Percentiles rank a stretch among this genome's conserved stretches.
These are phyloP conservation scores for Fusarium agapanthi DNA, from an alignment of 2,329 filamentous ascomycete genomes.

Conservation along the genomic window DNA sequence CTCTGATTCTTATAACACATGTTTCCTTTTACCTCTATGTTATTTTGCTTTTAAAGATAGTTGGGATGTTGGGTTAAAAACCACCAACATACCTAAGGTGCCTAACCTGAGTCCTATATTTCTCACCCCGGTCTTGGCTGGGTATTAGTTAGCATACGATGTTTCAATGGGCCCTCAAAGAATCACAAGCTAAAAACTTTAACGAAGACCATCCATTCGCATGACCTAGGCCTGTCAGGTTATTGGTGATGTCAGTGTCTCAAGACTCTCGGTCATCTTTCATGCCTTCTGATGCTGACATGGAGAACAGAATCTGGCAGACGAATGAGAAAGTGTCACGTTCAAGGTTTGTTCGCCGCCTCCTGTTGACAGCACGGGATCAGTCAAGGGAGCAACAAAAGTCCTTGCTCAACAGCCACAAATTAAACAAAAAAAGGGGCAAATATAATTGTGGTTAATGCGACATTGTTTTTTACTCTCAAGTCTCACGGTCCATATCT, in stretches of 20 bases:
- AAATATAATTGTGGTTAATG: conserved; percentile 1
- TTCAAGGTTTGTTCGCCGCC: neutral
- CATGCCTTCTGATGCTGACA: conserved; percentile 20
- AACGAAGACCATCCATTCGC: conserved; percentile 17
- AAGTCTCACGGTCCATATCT: conserved; percentile 15
- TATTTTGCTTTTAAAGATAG: neutral
- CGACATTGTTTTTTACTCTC: conserved; percentile 9
- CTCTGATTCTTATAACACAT: neutral
- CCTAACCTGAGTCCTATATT: neutral
- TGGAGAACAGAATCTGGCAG: neutral
- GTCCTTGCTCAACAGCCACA: conserved; percentile 10
- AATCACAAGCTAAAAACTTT: conserved; percentile 16
- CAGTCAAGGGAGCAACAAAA: conserved; percentile 7
- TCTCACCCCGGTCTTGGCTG: neutral
- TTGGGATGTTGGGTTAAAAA: neutral
- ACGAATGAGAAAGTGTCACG: neutral
- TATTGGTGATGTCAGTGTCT: conserved; percentile 41
- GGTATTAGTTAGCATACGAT: neutral
- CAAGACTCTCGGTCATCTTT: conserved; percentile 20
- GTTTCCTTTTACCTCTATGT: too few relatives aligned
- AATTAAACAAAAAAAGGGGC: conserved; percentile 23
- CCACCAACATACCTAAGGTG: too few relatives aligned
- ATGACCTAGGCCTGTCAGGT: conserved; percentile 36
- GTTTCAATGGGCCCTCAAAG: neutral
- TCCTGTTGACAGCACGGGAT: neutral